Conservation (phyloP, 306 rosid species). For the Quillaja saponaria region DNA sequence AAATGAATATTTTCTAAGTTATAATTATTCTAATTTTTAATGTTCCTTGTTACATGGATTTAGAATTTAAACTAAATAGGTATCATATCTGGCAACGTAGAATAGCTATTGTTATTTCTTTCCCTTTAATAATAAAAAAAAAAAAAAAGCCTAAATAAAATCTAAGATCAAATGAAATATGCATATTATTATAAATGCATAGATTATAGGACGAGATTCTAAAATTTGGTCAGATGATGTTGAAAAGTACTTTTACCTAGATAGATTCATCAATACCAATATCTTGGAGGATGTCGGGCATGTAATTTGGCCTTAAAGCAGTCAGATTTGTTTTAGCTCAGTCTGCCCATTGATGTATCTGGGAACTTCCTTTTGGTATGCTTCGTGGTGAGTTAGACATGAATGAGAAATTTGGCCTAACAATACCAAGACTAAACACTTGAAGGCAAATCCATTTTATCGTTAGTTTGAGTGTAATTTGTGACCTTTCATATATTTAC, state of each 20-base stretch:
- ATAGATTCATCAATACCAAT: conserved; percentile 22
- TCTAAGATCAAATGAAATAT: no score
- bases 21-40: no score
- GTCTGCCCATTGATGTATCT: conserved; percentile 41
- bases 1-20: no score
- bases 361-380: conserved; percentile 39
- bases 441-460: conserved; percentile 27
- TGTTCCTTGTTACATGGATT: no score
- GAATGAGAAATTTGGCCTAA: conserved; percentile 24
- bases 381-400: conserved; percentile 35
- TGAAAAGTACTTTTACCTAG: conserved; percentile 25
- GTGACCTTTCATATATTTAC: no score
- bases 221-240: conserved; percentile 35
- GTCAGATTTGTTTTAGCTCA: conserved; percentile 19
- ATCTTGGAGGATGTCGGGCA: conserved; percentile 22
- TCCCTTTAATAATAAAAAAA: no score
- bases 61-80: no score
- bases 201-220: conserved; percentile 40
- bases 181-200: conserved; percentile 20
- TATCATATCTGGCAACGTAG: no score
- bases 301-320: conserved; percentile 5
- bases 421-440: conserved; percentile 12
- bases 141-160: no score
- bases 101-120: no score
- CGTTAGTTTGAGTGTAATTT: no score